Evolutionary conservation across 2,329 filamentous ascomycete genomes (phyloP).

Genomic region (Colletotrichum zoysiae): DNA sequence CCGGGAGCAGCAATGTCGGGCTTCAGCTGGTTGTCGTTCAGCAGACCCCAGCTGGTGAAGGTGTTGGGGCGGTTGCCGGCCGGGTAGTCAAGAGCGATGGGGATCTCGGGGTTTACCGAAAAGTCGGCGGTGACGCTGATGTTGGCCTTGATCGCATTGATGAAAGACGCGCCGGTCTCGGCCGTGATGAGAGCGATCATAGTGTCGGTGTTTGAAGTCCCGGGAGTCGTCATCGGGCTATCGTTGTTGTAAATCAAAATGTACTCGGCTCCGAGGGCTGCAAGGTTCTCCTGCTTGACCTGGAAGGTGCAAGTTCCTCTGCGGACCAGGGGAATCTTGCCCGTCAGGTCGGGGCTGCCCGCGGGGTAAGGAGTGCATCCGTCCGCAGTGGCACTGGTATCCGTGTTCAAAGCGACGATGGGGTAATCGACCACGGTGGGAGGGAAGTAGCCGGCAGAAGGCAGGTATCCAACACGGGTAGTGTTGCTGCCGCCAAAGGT

Average conservation of each 20-base stretch:
- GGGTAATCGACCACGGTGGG: constrained; percentile 51
- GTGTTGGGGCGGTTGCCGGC: constrained; percentile 52
- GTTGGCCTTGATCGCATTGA: constrained; percentile 45
- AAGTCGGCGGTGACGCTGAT: constrained; percentile 50
- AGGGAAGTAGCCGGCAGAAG: constrained; percentile 51
- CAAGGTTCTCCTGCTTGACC: constrained; percentile 48
- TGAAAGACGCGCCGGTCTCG: constrained; percentile 45
- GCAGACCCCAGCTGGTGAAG: constrained; percentile 59
- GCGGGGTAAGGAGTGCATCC: constrained; percentile 47
- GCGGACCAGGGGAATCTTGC: constrained; percentile 45
- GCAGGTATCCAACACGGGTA: constrained; percentile 50
- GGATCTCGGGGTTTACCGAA: constrained; percentile 44
- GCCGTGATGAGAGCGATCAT: constrained; percentile 45
- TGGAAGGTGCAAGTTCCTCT: constrained; percentile 51
- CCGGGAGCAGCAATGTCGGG: constrained; percentile 59
- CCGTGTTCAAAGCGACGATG: constrained; percentile 45
- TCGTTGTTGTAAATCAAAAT: constrained; percentile 51
- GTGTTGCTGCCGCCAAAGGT: constrained; percentile 47
- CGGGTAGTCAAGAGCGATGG: constrained; percentile 44
- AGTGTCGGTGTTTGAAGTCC: constrained; percentile 28
- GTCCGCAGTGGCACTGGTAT: constrained; percentile 45
- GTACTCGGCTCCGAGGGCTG: constrained; percentile 46
- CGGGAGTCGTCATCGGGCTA: constrained; percentile 34
- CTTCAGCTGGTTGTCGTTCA: constrained; percentile 57
- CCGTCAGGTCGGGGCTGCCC: constrained; percentile 32